These are phyloP conservation scores for Hyaloperonospora arabidopsidis DNA, from an alignment of 352 stramenopile genomes.

Conservation along the genomic window DNA sequence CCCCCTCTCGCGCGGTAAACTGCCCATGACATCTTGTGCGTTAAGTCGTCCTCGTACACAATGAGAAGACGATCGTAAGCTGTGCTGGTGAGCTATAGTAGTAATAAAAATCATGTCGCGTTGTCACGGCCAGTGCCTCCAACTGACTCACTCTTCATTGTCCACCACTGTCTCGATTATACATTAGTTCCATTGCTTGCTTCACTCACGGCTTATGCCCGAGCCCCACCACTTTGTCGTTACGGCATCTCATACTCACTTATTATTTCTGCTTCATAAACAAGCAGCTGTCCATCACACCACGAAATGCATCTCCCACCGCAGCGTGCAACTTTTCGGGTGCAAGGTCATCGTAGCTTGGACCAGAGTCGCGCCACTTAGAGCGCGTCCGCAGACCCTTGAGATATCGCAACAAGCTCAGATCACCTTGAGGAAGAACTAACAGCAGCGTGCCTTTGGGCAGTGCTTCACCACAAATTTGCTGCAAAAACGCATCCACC, in stretches of 20 bases:
- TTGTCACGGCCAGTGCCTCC: too few relatives aligned
- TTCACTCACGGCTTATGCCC: constrained; percentile 5
- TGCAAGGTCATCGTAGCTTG: constrained; percentile 16
- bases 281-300: constrained; percentile 62
- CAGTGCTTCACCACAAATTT: constrained; percentile 41
- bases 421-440: constrained; percentile 61
- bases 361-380: constrained; percentile 58
- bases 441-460: constrained; percentile 48
- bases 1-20: too few relatives aligned
- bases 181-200: constrained; percentile 7
- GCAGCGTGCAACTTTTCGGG: constrained; percentile 53
- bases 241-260: neutral
- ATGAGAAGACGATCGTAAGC: constrained; percentile 6
- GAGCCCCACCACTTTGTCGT: constrained; percentile 4
- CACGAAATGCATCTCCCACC: constrained; percentile 58
- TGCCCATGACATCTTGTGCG: too few relatives aligned
- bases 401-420: constrained; percentile 63
- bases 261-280: constrained; percentile 63
- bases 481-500: constrained; percentile 41
- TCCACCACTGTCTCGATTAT: constrained; percentile 4
- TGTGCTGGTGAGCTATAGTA: neutral
- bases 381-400: constrained; percentile 66
- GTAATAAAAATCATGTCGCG: neutral
- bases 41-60: constrained; percentile 1
- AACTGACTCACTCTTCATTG: constrained; percentile 1